Base-by-base conservation (phyloP, 768 basidiomycete genomes). In the Mycena rosella region DNA sequence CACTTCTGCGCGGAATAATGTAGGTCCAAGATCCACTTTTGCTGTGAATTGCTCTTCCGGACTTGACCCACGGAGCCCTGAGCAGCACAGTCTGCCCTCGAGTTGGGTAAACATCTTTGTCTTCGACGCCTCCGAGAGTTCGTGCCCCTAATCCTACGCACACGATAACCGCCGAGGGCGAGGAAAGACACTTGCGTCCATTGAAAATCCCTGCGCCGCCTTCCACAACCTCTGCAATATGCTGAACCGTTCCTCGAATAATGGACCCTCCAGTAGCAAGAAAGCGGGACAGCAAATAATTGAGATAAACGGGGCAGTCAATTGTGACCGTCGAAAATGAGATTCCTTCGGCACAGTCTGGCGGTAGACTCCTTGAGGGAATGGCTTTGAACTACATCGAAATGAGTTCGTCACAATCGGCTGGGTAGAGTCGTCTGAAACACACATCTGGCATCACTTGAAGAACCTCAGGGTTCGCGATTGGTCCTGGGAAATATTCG, bases 71-170 rank as follows among this genome's bases (percentile, higher is more conserved):
- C 0, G 93, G 91, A 3, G 93, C 92, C 42, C 87, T 78, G 24
- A 96, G 83, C 20, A 96, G 76, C 11, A 96, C 89, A 0, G 93
- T 91, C 79, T 97, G 96, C 10, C 96, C 96, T 48, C 95, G 85
- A 69, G 95, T 86, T 1, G 96, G 94, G 74, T 87, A 89, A 26
- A 96, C 80, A 26, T 80, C 81, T 64, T 84, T 83, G 76, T 98
- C 96, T 73, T 96, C 90, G 2, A 96, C 88, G 8, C 95, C 96
- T 15, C 92, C 87, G 45, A 97, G 83, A 34, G 88, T 89, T 55
- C 88, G 84, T 11, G 95, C 89, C 5, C 91, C 92, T 24, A 96
- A 77, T 0, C 94, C 94, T 0, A 87, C 84, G 70, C 93, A 95
- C 11, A 91, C 86, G 7, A 96, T 75, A 1, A 95, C 74, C 0